Conservation (phyloP, 192 early-diverging fungal species). For the Backusella circina region DNA sequence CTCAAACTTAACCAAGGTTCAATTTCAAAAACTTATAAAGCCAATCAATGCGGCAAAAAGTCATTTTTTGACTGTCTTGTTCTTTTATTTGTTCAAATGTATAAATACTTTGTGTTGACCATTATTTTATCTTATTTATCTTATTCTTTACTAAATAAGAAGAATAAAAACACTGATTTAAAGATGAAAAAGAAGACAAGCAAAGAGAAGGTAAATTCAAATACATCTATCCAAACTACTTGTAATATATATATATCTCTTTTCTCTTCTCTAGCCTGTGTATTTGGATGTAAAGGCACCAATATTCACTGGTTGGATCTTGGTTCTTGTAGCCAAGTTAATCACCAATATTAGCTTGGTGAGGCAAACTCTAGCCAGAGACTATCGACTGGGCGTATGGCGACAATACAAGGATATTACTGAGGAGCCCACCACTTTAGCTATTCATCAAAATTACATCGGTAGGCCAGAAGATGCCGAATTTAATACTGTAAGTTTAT, state of each 20-base stretch:
- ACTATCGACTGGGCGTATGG: background rate
- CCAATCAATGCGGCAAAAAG: background rate
- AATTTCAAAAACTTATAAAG: background rate
- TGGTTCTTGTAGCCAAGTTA: background rate
- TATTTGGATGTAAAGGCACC: background rate
- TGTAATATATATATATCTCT: no score
- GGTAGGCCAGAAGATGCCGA: background rate
- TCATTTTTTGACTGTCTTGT: background rate
- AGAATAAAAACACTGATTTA: background rate
- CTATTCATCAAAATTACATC: conserved; percentile 19
- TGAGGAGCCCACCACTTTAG: conserved; percentile 28
- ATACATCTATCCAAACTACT: background rate
- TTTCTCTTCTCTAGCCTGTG: background rate
- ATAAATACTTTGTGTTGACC: background rate
- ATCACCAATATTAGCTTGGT: background rate
- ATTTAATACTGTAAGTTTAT: background rate
- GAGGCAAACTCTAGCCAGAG: background rate
- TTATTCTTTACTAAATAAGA: background rate
- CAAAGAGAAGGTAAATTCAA: background rate
- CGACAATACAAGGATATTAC: background rate
- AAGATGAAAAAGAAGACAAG: background rate
- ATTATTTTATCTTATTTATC: background rate
- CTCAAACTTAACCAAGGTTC: background rate
- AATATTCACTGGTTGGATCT: background rate
- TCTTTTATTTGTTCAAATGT: background rate